These are phyloP conservation scores for Syzygium syzygioides DNA, from an alignment of 441 rosid genomes.

Conservation along the genomic window DNA sequence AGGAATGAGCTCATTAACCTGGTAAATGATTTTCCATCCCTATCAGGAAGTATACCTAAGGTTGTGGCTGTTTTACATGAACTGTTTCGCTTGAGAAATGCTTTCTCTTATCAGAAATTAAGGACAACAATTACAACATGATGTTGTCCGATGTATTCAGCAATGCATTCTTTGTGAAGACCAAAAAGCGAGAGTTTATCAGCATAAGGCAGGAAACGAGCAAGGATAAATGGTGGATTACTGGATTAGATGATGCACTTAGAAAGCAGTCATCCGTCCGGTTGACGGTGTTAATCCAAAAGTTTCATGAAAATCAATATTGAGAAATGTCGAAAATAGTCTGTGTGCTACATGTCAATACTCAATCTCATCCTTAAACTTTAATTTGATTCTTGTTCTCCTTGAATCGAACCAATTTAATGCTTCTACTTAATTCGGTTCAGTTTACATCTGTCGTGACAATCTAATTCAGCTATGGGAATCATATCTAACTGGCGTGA, in stretches of 20 bases:
- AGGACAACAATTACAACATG: not conserved
- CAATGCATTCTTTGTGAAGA: not conserved
- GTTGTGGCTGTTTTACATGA: not conserved
- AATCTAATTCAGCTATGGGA: not conserved
- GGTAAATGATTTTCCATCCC: not conserved
- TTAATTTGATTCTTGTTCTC: not conserved
- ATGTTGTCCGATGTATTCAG: not conserved
- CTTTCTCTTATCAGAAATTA: not conserved
- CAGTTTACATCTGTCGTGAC: not conserved
- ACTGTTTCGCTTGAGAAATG: not conserved
- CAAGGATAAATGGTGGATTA: not conserved
- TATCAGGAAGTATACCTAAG: not conserved
- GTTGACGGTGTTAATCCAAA: not conserved
- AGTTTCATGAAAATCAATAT: not conserved
- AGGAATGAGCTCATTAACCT: not conserved
- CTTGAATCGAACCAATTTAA: not conserved
- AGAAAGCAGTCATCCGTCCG: not conserved
- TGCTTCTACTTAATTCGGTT: not conserved
- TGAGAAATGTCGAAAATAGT: not conserved
- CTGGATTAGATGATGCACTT: not conserved
- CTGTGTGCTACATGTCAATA: fast-evolving
- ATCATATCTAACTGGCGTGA: not conserved
- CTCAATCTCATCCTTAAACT: not conserved
- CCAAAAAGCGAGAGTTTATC: not conserved
- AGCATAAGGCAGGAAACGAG: not conserved